Evolutionary conservation across 116 monocot genomes (phyloP), one percentile per base, ranked within the genome.

Genomic region (Papilionanthe hybrid): DNA sequence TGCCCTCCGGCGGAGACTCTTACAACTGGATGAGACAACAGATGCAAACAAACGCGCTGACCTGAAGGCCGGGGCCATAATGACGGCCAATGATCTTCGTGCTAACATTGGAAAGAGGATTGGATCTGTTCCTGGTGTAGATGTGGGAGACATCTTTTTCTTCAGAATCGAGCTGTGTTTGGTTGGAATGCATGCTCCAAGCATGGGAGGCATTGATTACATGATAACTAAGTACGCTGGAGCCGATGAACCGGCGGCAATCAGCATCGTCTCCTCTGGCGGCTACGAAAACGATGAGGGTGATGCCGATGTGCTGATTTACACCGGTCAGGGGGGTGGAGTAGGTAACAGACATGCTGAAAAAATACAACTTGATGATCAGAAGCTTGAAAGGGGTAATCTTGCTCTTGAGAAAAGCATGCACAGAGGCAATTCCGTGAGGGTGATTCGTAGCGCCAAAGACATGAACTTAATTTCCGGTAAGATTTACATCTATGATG

Each of bases 311-410:
- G 25, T 66, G 10, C 75, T 90, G 81, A 75, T 90, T 66, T 90
- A 90, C 48, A 87, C 66, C 37, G 90, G 90, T 6, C 82, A 87
- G 41, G 90, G 90, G 1, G 82, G 87, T 55, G 88, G 87, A 57
- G 78, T 81, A 18, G 67, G 72, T n/a, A 79, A 58, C 49, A 65
- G 58, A 30, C 50, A 41, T 75, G 45, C 49, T n/a, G 85, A 85
- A n/a, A 79, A 72, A 25, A 88, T 77, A 77, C 88, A 84, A 55
- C 69, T 58, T 7, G 82, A 86, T 50, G 91, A 99, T 78, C 99
- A 99, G 75, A 99, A 99, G 83, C 90, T 99, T 32, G 91, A 89
- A 68, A 88, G 89, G 79, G 95, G 95, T 69, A 99, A 99, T 80
- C 95, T 94, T 77, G 99, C 95, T 42, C 78, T 99, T 57, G 89